Conservation (phyloP, 208 protist species). For the Trypanosoma congolense region DNA sequence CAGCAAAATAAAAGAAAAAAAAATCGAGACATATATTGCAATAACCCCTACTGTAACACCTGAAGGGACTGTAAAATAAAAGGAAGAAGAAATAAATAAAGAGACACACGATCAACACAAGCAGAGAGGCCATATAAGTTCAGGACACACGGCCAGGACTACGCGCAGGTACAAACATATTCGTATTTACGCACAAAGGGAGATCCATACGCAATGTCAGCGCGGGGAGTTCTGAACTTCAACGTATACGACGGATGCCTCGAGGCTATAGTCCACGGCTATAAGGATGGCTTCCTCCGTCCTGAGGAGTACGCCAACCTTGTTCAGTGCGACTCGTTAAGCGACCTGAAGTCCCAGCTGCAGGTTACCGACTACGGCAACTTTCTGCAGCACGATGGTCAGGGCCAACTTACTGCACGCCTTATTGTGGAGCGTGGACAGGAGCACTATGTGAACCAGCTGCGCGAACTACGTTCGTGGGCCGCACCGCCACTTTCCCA, state of each 20-base stretch:
- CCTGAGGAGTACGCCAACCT: conserved; percentile 96
- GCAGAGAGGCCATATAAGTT: no score
- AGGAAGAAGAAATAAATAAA: no score
- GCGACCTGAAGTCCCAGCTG: conserved; percentile 98
- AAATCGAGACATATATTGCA: no score
- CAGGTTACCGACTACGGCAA: conserved; percentile 96
- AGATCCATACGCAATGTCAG: no score
- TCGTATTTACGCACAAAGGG: no score
- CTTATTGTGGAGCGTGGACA: conserved; percentile 90
- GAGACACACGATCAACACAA: no score
- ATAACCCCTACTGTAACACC: no score
- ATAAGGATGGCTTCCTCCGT: conserved; percentile 90
- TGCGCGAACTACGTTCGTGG: conserved; percentile 93
- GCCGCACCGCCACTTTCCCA: conserved; percentile 92
- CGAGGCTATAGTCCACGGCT: conserved; percentile 90
- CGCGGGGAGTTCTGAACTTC: conserved; percentile 66
- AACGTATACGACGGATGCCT: conserved; percentile 86
- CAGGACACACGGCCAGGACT: no score
- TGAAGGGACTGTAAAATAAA: no score
- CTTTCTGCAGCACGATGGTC: conserved; percentile 95
- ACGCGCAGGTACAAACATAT: no score
- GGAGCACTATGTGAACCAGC: conserved; percentile 95
- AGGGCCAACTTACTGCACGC: conserved; percentile 68
- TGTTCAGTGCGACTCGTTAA: conserved; percentile 96
- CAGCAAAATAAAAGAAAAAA: no score